A percentile compares a stretch with the other conserved stretches of the same genome.
Conservation (phyloP, 306 rosid species). For the Canavalia ensiformis region DNA sequence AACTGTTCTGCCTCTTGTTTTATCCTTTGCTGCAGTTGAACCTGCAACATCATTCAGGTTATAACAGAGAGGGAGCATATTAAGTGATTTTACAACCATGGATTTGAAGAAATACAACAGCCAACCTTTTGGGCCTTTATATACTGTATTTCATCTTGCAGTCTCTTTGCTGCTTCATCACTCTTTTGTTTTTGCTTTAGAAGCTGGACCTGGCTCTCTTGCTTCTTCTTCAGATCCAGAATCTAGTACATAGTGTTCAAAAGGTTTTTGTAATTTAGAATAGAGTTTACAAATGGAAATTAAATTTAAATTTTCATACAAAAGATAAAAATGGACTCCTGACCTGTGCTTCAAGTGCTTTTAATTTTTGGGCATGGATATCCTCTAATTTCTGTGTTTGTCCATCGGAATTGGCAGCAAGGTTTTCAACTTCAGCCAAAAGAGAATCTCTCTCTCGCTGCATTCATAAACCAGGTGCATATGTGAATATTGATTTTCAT, state of each 20-base stretch:
- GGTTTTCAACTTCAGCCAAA: slow-evolving; percentile 96
- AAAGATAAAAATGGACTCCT: slow-evolving; percentile 11
- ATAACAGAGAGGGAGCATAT: slow-evolving; percentile 15
- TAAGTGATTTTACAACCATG: slow-evolving; percentile 35
- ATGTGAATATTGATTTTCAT: slow-evolving; percentile 47
- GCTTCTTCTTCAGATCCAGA: slow-evolving; percentile 95
- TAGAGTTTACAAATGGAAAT: slow-evolving; percentile 32
- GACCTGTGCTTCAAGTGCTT: slow-evolving; percentile 95
- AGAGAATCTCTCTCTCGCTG: slow-evolving; percentile 96
- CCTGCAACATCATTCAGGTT: slow-evolving; percentile 61
- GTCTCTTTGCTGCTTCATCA: slow-evolving; percentile 95
- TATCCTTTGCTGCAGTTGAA: slow-evolving; percentile 95
- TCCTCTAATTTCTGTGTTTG: slow-evolving; percentile 95
- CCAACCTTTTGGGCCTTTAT: slow-evolving; percentile 97
- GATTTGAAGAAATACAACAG: slow-evolving; percentile 46
- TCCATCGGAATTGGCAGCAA: slow-evolving; percentile 94
- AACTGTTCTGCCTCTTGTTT: slow-evolving; percentile 99
- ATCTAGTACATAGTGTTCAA: slow-evolving; percentile 66
- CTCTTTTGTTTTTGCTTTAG: slow-evolving; percentile 98
- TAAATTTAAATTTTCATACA: background rate
- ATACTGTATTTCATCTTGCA: slow-evolving; percentile 97
- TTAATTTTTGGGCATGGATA: slow-evolving; percentile 89
- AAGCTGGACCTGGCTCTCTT: slow-evolving; percentile 98
- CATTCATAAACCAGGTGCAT: slow-evolving; percentile 50
- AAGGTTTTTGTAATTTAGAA: slow-evolving; percentile 43